A percentile compares a stretch with the other conserved stretches of the same genome.
These are phyloP conservation scores for Erigeron canadensis DNA, from an alignment of 129 eudicot species.

Conservation along the genomic window DNA sequence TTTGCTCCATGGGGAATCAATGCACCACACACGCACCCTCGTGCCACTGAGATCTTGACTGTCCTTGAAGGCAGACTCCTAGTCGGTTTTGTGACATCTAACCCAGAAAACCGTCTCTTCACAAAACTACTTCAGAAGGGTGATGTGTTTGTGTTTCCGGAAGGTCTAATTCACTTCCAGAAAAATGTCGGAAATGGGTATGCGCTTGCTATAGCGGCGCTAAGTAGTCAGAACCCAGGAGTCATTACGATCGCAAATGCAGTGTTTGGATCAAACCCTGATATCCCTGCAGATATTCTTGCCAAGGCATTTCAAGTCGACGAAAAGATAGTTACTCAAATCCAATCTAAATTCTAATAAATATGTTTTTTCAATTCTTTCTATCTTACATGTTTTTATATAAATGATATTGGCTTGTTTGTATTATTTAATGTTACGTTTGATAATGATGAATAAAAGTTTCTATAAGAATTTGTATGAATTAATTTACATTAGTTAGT, in stretches of 20 bases:
- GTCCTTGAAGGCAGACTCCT: background rate
- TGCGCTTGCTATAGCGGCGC: background rate
- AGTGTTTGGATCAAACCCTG: constrained; percentile 34
- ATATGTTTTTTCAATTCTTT: background rate
- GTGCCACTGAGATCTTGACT: background rate
- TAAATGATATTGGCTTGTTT: background rate
- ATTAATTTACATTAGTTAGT: too few relatives aligned
- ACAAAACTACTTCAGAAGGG: background rate
- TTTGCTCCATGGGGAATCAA: background rate
- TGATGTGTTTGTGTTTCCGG: background rate
- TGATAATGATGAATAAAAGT: too few relatives aligned
- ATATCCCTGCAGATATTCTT: constrained; percentile 26
- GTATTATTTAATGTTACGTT: background rate
- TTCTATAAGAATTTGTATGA: too few relatives aligned
- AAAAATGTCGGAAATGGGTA: background rate
- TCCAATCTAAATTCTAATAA: constrained; percentile 25
- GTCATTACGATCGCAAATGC: constrained; percentile 31
- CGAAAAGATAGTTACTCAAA: constrained; percentile 7
- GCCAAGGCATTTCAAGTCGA: constrained; percentile 35
- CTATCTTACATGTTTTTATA: background rate
- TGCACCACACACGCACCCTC: background rate
- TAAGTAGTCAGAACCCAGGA: background rate
- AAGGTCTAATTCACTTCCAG: constrained; percentile 3
- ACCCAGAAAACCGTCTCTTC: background rate
- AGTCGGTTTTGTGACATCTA: background rate